phyloP scores from a whole-genome alignment of 306 rosid genomes.

The Albizia julibrissin region DNA sequence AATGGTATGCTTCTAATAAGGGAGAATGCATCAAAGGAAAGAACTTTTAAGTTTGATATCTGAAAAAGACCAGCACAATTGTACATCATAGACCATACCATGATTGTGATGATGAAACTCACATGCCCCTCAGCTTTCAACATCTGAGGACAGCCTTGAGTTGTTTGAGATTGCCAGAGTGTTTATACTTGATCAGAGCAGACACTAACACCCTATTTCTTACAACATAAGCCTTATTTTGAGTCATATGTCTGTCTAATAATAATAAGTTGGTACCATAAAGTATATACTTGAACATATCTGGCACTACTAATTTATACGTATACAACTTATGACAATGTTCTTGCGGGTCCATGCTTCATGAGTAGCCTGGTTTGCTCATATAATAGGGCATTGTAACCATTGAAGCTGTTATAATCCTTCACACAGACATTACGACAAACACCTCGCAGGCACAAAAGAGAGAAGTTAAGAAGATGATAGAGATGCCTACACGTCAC shows the following conservation, averaged over 20 bases:
- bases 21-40: constrained; percentile 27
- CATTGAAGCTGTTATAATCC: constrained; percentile 4
- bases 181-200: constrained; percentile 45
- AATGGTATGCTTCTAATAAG: constrained; percentile 27
- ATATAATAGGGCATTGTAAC: constrained; percentile 15
- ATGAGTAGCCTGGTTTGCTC: constrained; percentile 44
- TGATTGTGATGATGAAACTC: constrained; percentile 59
- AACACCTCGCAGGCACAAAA: neutral
- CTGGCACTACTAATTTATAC: constrained; percentile 30
- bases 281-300: constrained; percentile 32
- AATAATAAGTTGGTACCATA: constrained; percentile 30
- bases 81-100: constrained; percentile 45
- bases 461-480: constrained; percentile 16
- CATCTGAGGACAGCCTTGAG: constrained; percentile 44
- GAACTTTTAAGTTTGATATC: constrained; percentile 13
- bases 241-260: constrained; percentile 48
- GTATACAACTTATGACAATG: constrained; percentile 29
- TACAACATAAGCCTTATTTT: constrained; percentile 45
- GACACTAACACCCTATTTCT: constrained; percentile 41
- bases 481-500: constrained; percentile 11
- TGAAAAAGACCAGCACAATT: constrained; percentile 32
- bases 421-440: constrained; percentile 22
- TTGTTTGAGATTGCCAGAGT: constrained; percentile 53
- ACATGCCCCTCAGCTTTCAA: constrained; percentile 49
- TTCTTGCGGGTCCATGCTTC: constrained; percentile 45